Evolutionary conservation across 306 rosid genomes (phyloP), one percentile per base, ranked within the genome.

Genomic region (Prinsepia uniflora): DNA sequence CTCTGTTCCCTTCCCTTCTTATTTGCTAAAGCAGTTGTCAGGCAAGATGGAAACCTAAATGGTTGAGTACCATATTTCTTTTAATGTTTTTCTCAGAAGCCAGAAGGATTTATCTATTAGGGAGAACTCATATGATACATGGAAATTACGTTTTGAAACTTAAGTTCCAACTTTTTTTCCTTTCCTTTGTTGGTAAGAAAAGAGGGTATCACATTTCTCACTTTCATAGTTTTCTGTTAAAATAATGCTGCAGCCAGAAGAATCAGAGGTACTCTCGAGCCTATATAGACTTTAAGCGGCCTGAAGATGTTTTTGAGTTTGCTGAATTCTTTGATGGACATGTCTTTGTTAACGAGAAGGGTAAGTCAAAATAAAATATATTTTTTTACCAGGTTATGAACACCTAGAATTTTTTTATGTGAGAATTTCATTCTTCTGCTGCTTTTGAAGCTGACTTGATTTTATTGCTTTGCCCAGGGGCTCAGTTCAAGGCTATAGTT

Each of bases 321-420:
- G 96, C 97, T 0, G 85, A 86, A 56, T 89, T 86, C 80, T 94
- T 91, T 71, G 83, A 87, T 43, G 96, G 99, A 17, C 99, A 91
- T 41, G 83, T 91, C 72, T 94, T 94, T 74, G 99, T 94, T 66
- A 94, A 89, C 72, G 97, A 94, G 82, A 89, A 87, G 84, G 99
- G 99, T 94, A 67, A 58, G 40, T n/a, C 11, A 20, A 17, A 13
- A 63, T 7, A 13, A 52, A 62, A 14, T 47, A 44, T 52, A 22
- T 75, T 52, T 50, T 36, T 55, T 49, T 17, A 41, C 36, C 50
- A 43, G 5, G 71, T 17, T 50, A 14, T 34, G 36, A 30, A 30
- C 36, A 30, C 36, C 36, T 30, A 30, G 36, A 30, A 30, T 30
- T 30, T 30, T 30, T 30, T 30, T 30, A 30, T 63, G 22, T 43